These are phyloP conservation scores for Coemansia aciculifera DNA, from an alignment of 192 early-diverging fungal species.

Conservation along the genomic window DNA sequence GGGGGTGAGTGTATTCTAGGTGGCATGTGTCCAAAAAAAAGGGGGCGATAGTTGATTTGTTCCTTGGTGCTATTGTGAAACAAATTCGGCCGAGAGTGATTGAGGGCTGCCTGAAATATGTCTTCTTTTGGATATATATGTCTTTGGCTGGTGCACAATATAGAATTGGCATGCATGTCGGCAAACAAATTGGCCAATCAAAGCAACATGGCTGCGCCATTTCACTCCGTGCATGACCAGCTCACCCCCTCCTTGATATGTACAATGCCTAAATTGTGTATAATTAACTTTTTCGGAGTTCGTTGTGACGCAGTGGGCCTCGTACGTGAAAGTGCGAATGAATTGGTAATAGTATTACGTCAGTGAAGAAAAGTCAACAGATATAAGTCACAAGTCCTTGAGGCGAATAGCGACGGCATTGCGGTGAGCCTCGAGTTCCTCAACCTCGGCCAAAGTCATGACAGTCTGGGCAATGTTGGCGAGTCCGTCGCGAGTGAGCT, in stretches of 20 bases:
- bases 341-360: constrained; percentile 2
- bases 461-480: constrained; percentile 83
- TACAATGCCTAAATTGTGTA: neutral
- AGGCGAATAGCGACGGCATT: constrained; percentile 95
- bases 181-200: constrained; percentile 5
- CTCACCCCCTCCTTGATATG: neutral
- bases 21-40: neutral
- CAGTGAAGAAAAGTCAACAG: neutral
- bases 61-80: neutral
- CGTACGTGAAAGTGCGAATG: neutral
- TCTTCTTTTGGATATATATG: constrained; percentile 5
- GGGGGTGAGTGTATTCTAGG: neutral
- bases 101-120: constrained; percentile 5
- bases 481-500: constrained; percentile 85
- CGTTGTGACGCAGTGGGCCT: neutral
- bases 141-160: neutral
- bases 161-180: constrained; percentile 5
- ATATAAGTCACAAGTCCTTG: constrained; percentile 1
- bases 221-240: neutral
- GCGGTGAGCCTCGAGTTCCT: constrained; percentile 95
- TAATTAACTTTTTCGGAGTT: neutral
- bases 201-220: constrained; percentile 1
- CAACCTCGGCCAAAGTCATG: constrained; percentile 91
- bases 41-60: neutral
- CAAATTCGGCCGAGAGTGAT: constrained; percentile 6